Base-by-base conservation (phyloP, 306 rosid species). In the Quillaja saponaria region DNA sequence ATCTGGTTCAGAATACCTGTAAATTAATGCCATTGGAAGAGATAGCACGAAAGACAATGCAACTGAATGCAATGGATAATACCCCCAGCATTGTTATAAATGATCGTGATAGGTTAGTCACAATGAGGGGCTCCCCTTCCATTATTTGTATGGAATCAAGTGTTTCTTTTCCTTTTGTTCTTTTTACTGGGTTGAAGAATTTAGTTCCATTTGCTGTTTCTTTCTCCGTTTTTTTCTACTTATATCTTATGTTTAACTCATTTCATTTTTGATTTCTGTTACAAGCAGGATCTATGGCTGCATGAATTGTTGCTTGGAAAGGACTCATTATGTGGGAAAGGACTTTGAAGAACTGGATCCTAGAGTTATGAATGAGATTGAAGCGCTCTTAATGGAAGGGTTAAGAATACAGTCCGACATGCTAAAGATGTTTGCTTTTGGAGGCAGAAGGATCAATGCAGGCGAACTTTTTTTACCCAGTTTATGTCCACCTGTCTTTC, bases 41-140 rank as follows among this genome's bases (percentile, higher is more conserved):
- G 69, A 74, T 90, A 60, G 80, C 80, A 0, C 91, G 96, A 41
- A 86, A 82, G 71, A 86, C 88, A 60, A 71, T 90, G 46, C 76
- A 67, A 49, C 66, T 78, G 39, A 62, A 80, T 48, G 57, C 58
- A 28, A 16, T 5, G 13, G 72, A 76, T 46, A 75, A 73, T 47
- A 56, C 41, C 51, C 56, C 70, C 15, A 25, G 68, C 56, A 52
- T 2, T 34, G 48, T 18, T 20, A 37, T 38, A 15, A 40, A 57
- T 35, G 66, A 48, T 25, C 31, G 10, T 12, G 13, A 39, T 44
- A 88, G 96, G 96, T 88, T 49, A 79, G 88, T 63, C 11, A 60
- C 34, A 52, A 11, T 14, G n/a, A 20, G 31, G 31, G 31, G 31
- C 31, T 25, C 31, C 31, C 4, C 44, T 8, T 39, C 13, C 73